Percentiles rank a stretch among this genome's conserved stretches.
Evolutionary conservation across 2,329 filamentous ascomycete genomes (phyloP).

Genomic region (Paramyrothecium sp.): DNA sequence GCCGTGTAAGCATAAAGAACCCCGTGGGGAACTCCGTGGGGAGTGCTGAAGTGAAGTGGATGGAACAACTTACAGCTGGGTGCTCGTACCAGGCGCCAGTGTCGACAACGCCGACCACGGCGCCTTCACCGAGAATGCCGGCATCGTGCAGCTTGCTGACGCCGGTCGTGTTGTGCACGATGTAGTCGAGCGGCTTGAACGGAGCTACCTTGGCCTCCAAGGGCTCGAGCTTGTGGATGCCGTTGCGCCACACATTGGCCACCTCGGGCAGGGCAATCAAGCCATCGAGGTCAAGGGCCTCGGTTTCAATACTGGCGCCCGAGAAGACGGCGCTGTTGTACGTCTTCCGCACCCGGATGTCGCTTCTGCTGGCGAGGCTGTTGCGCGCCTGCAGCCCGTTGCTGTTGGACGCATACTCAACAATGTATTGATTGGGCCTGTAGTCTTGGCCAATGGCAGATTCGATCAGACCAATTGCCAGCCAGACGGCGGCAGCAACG

Average conservation of each 20-base stretch:
- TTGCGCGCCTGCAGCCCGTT: background rate
- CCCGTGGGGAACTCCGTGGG: background rate
- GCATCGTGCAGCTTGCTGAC: slow-evolving; percentile 19
- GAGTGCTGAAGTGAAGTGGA: background rate
- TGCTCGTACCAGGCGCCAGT: slow-evolving; percentile 22
- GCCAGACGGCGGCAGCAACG: slow-evolving; percentile 1
- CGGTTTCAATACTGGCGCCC: slow-evolving; percentile 16
- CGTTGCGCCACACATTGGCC: slow-evolving; percentile 16
- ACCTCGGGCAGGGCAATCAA: slow-evolving; percentile 15
- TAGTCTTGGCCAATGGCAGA: slow-evolving; percentile 1
- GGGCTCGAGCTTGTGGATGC: background rate
- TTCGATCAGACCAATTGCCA: slow-evolving; percentile 3
- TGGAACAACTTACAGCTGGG: slow-evolving; percentile 5
- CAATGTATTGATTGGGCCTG: slow-evolving; percentile 5
- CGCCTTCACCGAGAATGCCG: slow-evolving; percentile 19
- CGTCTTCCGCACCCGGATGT: slow-evolving; percentile 6
- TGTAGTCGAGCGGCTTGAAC: slow-evolving; percentile 11
- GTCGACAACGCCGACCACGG: slow-evolving; percentile 22
- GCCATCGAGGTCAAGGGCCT: slow-evolving; percentile 11
- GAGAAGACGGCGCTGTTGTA: slow-evolving; percentile 15
- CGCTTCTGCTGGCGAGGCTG: background rate
- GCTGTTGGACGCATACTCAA: slow-evolving; percentile 4
- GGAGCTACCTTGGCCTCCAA: background rate
- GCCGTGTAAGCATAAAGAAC: background rate
- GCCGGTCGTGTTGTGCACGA: slow-evolving; percentile 19